Percentiles rank a stretch among this genome's conserved stretches.
phyloP scores from a whole-genome alignment of 169 alveolate genomes.

The Plasmodium relictum region DNA sequence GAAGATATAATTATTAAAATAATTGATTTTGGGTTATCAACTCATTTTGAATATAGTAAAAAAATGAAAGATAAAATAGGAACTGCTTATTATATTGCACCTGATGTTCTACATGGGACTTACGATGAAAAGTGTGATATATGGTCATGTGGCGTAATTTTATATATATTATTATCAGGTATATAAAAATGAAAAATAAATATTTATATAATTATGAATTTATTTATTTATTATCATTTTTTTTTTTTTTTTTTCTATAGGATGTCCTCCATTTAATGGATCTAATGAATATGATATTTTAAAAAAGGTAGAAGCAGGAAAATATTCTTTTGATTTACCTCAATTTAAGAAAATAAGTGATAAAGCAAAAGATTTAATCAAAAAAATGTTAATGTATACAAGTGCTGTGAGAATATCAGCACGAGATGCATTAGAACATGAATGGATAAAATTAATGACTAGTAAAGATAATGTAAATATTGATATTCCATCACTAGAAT shows the following conservation, averaged over 20 bases:
- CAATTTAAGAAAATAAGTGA: slow-evolving; percentile 91
- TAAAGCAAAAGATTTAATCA: slow-evolving; percentile 90
- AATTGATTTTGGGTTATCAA: slow-evolving; percentile 96
- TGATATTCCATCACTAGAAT: slow-evolving; percentile 85
- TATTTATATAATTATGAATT: too few species aligned
- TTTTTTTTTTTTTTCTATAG: slow-evolving; percentile 78
- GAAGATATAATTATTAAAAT: slow-evolving; percentile 92
- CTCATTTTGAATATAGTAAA: slow-evolving; percentile 90
- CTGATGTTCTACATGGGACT: slow-evolving; percentile 92
- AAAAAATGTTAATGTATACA: slow-evolving; percentile 89
- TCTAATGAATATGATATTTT: slow-evolving; percentile 90
- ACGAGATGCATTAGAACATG: slow-evolving; percentile 87
- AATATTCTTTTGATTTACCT: slow-evolving; percentile 84
- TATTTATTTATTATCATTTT: background rate
- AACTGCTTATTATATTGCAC: slow-evolving; percentile 95
- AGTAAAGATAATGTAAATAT: slow-evolving; percentile 81
- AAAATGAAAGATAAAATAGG: slow-evolving; percentile 95
- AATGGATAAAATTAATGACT: slow-evolving; percentile 90
- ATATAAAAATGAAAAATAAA: background rate
- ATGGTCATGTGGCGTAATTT: slow-evolving; percentile 93
- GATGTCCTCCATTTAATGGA: slow-evolving; percentile 94
- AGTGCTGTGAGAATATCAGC: slow-evolving; percentile 92
- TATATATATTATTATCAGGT: slow-evolving; percentile 91
- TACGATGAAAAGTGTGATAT: slow-evolving; percentile 94
- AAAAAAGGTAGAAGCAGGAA: slow-evolving; percentile 91